Percentiles rank a stretch among this genome's conserved stretches.
Evolutionary conservation across 352 stramenopile species (phyloP).

Genomic region (Globisporangium cederbergense): DNA sequence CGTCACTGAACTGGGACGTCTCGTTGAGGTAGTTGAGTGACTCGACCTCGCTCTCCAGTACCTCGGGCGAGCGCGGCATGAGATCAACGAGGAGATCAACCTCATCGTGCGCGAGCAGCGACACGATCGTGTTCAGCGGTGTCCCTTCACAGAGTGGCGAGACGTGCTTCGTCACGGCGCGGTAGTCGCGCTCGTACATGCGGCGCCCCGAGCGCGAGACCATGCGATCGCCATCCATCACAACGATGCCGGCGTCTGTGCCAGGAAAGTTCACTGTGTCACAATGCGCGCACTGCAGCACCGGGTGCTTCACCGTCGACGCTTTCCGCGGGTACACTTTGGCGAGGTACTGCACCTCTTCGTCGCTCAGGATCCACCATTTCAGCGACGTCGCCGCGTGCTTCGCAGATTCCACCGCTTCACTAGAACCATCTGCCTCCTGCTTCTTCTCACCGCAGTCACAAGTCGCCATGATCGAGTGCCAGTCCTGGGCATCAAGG

Average conservation of each 20-base stretch:
- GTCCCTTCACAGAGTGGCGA: conserved; percentile 73
- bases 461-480: conserved; percentile 25
- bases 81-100: conserved; percentile 52
- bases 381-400: conserved; percentile 21
- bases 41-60: conserved; percentile 67
- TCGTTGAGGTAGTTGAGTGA: conserved; percentile 54
- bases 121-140: conserved; percentile 46
- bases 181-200: conserved; percentile 80
- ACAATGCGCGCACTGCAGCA: conserved; percentile 72
- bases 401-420: conserved; percentile 6
- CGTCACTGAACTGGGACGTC: conserved; percentile 24
- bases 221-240: conserved; percentile 69
- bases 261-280: conserved; percentile 77
- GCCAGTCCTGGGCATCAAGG: conserved; percentile 45
- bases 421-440: background rate
- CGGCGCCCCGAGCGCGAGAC: conserved; percentile 57
- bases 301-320: conserved; percentile 46
- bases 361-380: conserved; percentile 78
- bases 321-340: conserved; percentile 52
- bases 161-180: conserved; percentile 74
- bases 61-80: conserved; percentile 44
- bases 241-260: conserved; percentile 69
- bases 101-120: conserved; percentile 32
- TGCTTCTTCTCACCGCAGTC: conserved; percentile 22
- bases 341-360: conserved; percentile 60